Conservation (phyloP, 2,329 filamentous ascomycete genomes). For the Cordyceps tenuipes region DNA sequence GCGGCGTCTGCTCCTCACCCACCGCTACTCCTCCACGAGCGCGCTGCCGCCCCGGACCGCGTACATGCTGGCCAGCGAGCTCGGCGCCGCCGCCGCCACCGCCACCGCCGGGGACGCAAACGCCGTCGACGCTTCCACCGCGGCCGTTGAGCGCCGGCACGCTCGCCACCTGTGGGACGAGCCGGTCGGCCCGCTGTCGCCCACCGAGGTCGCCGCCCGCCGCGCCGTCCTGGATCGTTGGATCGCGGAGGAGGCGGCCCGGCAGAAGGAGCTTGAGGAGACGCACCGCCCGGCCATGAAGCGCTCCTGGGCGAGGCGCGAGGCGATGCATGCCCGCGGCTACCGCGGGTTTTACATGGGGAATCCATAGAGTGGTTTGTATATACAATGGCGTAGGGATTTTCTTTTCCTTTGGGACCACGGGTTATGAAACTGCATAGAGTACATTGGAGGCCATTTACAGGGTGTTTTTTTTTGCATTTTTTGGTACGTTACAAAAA, state of each 20-base stretch:
- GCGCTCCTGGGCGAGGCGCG: neutral
- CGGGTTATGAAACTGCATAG: neutral
- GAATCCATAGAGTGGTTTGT: neutral
- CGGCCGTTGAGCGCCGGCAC: neutral
- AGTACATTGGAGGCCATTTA: neutral
- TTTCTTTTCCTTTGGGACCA: neutral
- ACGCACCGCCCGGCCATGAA: neutral
- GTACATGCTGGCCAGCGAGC: conserved; percentile 7
- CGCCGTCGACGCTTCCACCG: neutral
- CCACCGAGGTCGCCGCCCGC: neutral
- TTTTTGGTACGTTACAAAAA: neutral
- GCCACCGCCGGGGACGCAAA: neutral
- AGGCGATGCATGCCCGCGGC: neutral
- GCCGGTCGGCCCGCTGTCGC: neutral
- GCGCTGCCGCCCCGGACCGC: neutral
- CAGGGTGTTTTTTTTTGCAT: neutral
- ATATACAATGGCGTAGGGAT: neutral
- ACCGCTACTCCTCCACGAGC: neutral
- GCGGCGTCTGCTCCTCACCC: neutral
- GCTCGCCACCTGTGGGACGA: conserved; percentile 4
- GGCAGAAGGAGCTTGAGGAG: neutral
- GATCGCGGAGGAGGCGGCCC: neutral
- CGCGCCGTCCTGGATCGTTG: neutral
- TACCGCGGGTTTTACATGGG: neutral
- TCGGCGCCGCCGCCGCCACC: neutral